A percentile compares a stretch with the other conserved stretches of the same genome.
phyloP scores from a whole-genome alignment of 2,329 filamentous ascomycete genomes.

The Mollisiaceae sp. region DNA sequence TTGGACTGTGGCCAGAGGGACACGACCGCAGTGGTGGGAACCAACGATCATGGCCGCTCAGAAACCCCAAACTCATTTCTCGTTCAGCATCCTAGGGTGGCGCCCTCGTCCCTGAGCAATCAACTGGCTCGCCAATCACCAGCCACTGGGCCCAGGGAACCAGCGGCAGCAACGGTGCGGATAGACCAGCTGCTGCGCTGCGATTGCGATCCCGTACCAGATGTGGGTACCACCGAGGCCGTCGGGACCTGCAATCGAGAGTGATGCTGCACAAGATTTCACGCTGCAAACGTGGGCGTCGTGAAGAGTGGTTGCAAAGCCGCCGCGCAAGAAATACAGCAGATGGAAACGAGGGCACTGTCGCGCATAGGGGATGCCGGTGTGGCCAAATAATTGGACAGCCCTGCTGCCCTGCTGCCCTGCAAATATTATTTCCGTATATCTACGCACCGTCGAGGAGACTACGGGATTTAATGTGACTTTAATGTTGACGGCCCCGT shows the following conservation, averaged over 20 bases:
- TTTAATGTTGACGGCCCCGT: not conserved
- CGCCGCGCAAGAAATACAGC: not conserved
- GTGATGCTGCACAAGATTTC: not conserved
- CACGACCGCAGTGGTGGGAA: slow-evolving; percentile 10
- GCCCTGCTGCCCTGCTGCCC: slow-evolving; percentile 3
- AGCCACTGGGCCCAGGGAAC: not conserved
- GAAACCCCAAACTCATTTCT: not conserved
- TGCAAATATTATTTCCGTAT: slow-evolving; percentile 15
- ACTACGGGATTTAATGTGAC: not conserved
- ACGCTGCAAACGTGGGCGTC: not conserved
- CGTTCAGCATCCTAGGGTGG: not conserved
- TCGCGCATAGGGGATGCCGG: slow-evolving; percentile 3
- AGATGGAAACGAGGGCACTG: not conserved
- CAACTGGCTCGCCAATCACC: not conserved
- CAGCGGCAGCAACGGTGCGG: slow-evolving; percentile 9
- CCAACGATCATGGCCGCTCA: not conserved
- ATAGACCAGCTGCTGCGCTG: not conserved
- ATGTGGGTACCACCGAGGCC: not conserved
- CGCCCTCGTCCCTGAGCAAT: slow-evolving; percentile 8
- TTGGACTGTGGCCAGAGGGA: not conserved
- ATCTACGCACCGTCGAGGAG: not conserved
- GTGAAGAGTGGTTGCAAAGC: not conserved
- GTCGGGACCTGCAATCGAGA: not conserved
- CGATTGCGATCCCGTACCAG: not conserved
- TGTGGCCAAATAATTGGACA: slow-evolving; percentile 14